phyloP scores from a whole-genome alignment of 169 alveolate genomes.

The Plasmodium inui region DNA sequence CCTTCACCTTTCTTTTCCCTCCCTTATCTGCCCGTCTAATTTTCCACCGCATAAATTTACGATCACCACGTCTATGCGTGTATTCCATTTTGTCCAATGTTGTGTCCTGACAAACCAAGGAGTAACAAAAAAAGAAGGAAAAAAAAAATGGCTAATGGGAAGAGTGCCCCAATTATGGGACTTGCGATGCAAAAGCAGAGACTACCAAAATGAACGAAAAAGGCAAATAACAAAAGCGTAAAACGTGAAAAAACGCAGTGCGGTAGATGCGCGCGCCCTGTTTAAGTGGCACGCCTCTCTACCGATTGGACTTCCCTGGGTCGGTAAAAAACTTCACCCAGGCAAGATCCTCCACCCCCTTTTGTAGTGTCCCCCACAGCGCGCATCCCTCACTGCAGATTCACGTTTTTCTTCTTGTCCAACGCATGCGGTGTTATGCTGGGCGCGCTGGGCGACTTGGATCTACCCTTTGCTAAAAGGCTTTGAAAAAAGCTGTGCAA shows the following conservation, averaged over 20 bases:
- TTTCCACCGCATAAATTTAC: not conserved
- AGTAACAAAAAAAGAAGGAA: not conserved
- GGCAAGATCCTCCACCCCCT: not conserved
- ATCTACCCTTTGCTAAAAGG: constrained; percentile 64
- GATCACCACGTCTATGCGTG: not conserved
- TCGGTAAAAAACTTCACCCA: not conserved
- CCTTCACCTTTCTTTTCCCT: not conserved
- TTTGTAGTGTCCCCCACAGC: not conserved
- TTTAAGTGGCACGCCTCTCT: too few species aligned
- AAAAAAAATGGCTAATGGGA: not conserved
- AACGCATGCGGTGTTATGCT: constrained; percentile 9
- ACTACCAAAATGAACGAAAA: not conserved
- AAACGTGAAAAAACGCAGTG: not conserved
- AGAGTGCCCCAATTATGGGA: not conserved
- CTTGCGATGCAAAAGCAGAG: not conserved
- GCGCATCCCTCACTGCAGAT: not conserved
- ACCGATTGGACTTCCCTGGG: not conserved
- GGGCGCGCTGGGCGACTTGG: constrained; percentile 65
- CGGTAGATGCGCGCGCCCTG: too few species aligned
- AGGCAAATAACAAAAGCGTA: not conserved
- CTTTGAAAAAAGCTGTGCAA: constrained; percentile 70
- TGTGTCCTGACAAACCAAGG: not conserved
- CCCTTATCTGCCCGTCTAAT: not conserved
- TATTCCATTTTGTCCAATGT: not conserved
- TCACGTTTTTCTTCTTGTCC: constrained; percentile 29